Conservation (phyloP, 352 stramenopile genomes). For the Phytophthora pluvialis region DNA sequence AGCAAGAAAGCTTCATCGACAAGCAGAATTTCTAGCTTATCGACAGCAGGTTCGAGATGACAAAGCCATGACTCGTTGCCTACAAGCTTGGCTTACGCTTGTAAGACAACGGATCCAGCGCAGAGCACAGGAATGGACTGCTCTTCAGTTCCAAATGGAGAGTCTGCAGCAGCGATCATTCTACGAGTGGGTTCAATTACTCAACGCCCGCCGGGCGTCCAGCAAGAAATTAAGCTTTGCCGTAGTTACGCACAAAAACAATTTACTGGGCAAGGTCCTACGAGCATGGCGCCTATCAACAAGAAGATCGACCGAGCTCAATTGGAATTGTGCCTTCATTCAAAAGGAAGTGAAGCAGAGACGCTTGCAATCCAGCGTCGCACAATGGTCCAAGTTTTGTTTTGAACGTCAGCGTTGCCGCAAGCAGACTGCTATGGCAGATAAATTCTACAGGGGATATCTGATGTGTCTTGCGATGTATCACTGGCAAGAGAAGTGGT, state of each 20-base stretch:
- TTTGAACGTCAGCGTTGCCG: constrained; percentile 2
- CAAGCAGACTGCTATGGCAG: constrained; percentile 22
- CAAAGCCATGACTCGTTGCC: constrained; percentile 1
- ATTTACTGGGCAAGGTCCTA: constrained; percentile 13
- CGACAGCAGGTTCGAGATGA: constrained; percentile 17
- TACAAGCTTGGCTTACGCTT: constrained; percentile 20
- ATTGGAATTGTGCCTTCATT: not conserved
- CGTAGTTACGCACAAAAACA: constrained; percentile 5
- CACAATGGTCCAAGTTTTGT: constrained; percentile 16
- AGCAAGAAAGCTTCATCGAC: constrained; percentile 20
- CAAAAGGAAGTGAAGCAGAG: constrained; percentile 1
- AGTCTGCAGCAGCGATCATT: constrained; percentile 22
- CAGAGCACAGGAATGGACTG: constrained; percentile 14
- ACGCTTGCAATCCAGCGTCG: constrained; percentile 16
- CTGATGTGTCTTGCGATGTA: constrained; percentile 35
- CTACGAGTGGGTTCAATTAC: constrained; percentile 19
- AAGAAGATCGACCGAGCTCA: not conserved
- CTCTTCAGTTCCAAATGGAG: constrained; percentile 17
- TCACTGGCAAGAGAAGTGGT: constrained; percentile 38
- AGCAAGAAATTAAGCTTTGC: constrained; percentile 13
- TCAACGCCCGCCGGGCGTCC: not conserved
- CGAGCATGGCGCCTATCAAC: constrained; percentile 11
- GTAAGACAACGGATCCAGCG: not conserved
- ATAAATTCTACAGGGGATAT: constrained; percentile 39
- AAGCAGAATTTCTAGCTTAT: constrained; percentile 20